Base-by-base conservation (phyloP, 441 rosid species). In the Populus hybrid region DNA sequence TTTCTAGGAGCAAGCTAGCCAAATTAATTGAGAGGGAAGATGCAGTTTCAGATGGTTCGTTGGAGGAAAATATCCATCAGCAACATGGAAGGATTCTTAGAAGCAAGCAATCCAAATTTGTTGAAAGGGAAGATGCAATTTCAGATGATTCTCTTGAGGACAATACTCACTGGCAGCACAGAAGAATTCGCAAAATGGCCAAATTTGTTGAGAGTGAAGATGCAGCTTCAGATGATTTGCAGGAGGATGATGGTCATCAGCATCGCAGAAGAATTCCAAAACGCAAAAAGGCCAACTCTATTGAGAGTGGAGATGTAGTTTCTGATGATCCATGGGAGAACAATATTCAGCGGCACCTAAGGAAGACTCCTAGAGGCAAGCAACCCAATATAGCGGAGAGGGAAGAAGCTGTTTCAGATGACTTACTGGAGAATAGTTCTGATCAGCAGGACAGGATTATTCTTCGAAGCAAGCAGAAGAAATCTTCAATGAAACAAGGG, bases 101-200 rank as follows among this genome's bases (percentile, higher is more conserved):
- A 74, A 81, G 81, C 81, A 86, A 84, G 73, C 81, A 70, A 74
- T 70, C 86, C 59, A 82, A 84, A 79, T 81, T 79, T 64, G 28
- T 78, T 69, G 85, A 81, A 78, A 84, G 72, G 76, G 77, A 82
- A 76, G 85, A 83, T 84, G 79, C 73, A 35, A 69, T 74, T 81
- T 85, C 89, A 14, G 83, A 81, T 80, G 87, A 82, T 79, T 83
- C 90, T 5, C 85, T 70, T n/a, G 93, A 82, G 67, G 82, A 81
- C 54, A 73, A 67, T 65, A 24, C 20, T 73, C 69, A 32, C 67
- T 81, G 23, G 80, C 88, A 79, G 73, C 79, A 46, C 36, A 72
- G 67, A 72, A 79, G 81, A 61, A 71, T 84, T 72, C 81, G 86
- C 85, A 88, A 81, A 76, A 83, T 72, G 75, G 50, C 87, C 57